These are phyloP conservation scores for Macrotyloma uniflorum DNA, from an alignment of 306 rosid species.

Conservation along the genomic window DNA sequence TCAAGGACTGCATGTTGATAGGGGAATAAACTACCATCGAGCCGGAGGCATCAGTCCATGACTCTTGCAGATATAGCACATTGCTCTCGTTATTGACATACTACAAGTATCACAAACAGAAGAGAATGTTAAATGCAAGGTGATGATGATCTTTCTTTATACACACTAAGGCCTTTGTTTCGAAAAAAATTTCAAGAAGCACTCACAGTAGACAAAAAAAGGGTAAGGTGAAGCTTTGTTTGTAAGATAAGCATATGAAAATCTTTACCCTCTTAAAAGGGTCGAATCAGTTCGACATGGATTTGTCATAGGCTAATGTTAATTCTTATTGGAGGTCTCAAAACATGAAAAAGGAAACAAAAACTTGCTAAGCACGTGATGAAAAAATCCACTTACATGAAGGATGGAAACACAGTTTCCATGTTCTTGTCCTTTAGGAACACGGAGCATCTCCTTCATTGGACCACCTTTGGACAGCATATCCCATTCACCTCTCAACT, in stretches of 20 bases:
- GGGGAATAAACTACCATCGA: conserved; percentile 80
- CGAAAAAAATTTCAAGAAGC: not conserved
- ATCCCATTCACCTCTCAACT: conserved; percentile 74
- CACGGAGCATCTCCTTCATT: conserved; percentile 61
- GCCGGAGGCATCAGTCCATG: conserved; percentile 69
- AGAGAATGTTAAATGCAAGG: not conserved
- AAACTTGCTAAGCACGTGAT: not conserved
- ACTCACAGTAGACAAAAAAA: not conserved
- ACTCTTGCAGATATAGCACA: conserved; percentile 73
- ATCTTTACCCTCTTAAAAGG: not conserved
- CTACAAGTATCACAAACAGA: conserved; percentile 39
- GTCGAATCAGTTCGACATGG: not conserved
- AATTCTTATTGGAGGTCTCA: not conserved
- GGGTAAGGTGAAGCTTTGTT: not conserved
- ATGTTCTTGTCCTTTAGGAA: conserved; percentile 60
- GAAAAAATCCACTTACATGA: conserved; percentile 53
- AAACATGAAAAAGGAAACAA: not conserved
- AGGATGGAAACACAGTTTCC: conserved; percentile 75
- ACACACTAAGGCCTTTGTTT: not conserved
- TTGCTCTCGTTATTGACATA: conserved; percentile 46
- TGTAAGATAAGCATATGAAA: not conserved
- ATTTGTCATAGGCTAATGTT: not conserved
- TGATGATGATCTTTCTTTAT: not conserved
- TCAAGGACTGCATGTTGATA: conserved; percentile 55
- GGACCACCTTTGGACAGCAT: conserved; percentile 53